Percentiles rank a stretch among this genome's conserved stretches.
Evolutionary conservation across 177 flowering plant species (phyloP).

Genomic region (Vitis hybrid): DNA sequence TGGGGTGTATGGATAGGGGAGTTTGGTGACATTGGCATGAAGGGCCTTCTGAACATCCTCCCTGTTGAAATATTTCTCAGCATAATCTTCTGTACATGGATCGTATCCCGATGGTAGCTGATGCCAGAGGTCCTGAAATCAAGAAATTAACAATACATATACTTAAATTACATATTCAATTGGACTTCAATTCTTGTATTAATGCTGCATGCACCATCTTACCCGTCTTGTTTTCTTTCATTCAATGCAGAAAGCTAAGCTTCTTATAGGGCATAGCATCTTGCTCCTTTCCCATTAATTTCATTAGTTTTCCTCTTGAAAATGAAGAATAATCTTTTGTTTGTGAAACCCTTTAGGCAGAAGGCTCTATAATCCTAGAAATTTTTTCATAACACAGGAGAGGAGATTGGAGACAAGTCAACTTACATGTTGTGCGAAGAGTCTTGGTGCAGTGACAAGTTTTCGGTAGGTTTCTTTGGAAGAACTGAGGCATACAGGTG

Average conservation of each 20-base stretch:
- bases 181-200: neutral
- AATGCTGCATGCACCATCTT: too few species aligned
- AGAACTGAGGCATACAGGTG: conserved; percentile 40
- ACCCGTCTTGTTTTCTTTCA: too few species aligned
- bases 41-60: conserved; percentile 75
- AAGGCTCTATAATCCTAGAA: neutral
- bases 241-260: too few species aligned
- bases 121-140: conserved; percentile 46
- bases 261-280: too few species aligned
- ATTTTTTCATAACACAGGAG: neutral
- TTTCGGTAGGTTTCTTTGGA: conserved; percentile 5
- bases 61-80: conserved; percentile 52
- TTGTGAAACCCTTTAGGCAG: too few species aligned
- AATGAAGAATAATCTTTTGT: too few species aligned
- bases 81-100: conserved; percentile 51
- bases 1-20: conserved; percentile 55
- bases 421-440: conserved; percentile 10
- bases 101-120: conserved; percentile 49
- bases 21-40: conserved; percentile 70
- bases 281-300: too few species aligned
- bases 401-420: neutral
- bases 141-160: neutral
- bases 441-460: conserved; percentile 26
- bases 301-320: neutral
- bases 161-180: neutral